phyloP scores from a whole-genome alignment of 2,329 filamentous ascomycete genomes.

The Xylariomycetidae sp. region DNA sequence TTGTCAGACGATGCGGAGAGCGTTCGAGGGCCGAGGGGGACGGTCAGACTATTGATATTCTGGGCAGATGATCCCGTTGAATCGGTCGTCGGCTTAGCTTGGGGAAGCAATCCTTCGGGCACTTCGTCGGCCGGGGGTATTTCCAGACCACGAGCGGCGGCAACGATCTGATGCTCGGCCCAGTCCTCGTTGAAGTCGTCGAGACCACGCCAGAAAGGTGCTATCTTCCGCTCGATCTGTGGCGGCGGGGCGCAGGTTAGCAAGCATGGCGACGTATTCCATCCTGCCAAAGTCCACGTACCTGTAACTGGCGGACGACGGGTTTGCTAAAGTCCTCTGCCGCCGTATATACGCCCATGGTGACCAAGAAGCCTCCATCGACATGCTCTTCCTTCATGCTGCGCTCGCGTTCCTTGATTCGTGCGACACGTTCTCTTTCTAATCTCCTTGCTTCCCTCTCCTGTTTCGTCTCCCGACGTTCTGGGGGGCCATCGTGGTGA shows the following conservation, averaged over 20 bases:
- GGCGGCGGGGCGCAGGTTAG: slow-evolving; percentile 6
- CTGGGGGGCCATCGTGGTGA: slow-evolving; percentile 39
- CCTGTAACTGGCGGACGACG: slow-evolving; percentile 84
- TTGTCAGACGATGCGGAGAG: slow-evolving; percentile 73
- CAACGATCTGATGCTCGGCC: slow-evolving; percentile 93
- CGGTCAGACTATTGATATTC: slow-evolving; percentile 65
- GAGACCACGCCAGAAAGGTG: slow-evolving; percentile 92
- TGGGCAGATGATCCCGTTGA: slow-evolving; percentile 49
- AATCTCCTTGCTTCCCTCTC: slow-evolving; percentile 82
- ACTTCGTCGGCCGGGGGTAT: slow-evolving; percentile 81
- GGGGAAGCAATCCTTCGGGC: slow-evolving; percentile 55
- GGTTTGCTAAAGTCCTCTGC: slow-evolving; percentile 89
- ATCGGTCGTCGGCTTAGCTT: slow-evolving; percentile 38
- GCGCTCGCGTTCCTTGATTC: slow-evolving; percentile 79
- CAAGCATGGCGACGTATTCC: too few relatives aligned
- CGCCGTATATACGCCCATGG: slow-evolving; percentile 87
- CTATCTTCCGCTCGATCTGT: slow-evolving; percentile 85
- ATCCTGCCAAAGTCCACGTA: slow-evolving; percentile 39
- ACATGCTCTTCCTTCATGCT: slow-evolving; percentile 90
- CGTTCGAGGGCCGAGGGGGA: slow-evolving; percentile 72
- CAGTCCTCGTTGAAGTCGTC: slow-evolving; percentile 84
- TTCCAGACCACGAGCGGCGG: slow-evolving; percentile 75
- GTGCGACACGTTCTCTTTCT: slow-evolving; percentile 70
- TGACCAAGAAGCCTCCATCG: slow-evolving; percentile 91
- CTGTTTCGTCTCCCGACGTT: slow-evolving; percentile 79